Evolutionary conservation across 176 grass and related monocot species (phyloP).

Genomic region (Zea mays): Zm-B73-REFERENCE-NAM-5.0 NC_050103.1:180649001-180649500

Average conservation of each 20-base stretch:
- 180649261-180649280: slow-evolving; percentile 48
- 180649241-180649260: slow-evolving; percentile 36
- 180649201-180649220: slow-evolving; percentile 33
- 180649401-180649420: slow-evolving; percentile 87
- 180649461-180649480: background rate
- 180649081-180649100: slow-evolving; percentile 48
- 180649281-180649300: slow-evolving; percentile 66
- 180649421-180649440: slow-evolving; percentile 44
- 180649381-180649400: slow-evolving; percentile 82
- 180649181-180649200: slow-evolving; percentile 43
- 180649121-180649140: slow-evolving; percentile 53
- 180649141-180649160: slow-evolving; percentile 57
- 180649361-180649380: slow-evolving; percentile 68
- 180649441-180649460: slow-evolving; percentile 58
- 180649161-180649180: slow-evolving; percentile 53
- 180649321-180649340: slow-evolving; percentile 91
- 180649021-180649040: slow-evolving; percentile 42
- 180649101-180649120: slow-evolving; percentile 55
- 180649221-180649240: slow-evolving; percentile 46
- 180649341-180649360: slow-evolving; percentile 60
- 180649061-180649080: slow-evolving; percentile 55
- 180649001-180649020: slow-evolving; percentile 54
- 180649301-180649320: slow-evolving; percentile 80
- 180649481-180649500: background rate
- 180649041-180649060: slow-evolving; percentile 42